Percentiles rank a stretch among this genome's conserved stretches.
Evolutionary conservation across 2,329 filamentous ascomycete genomes (phyloP).

Genomic region (Immersiporthe knoxdaviesiana): DNA sequence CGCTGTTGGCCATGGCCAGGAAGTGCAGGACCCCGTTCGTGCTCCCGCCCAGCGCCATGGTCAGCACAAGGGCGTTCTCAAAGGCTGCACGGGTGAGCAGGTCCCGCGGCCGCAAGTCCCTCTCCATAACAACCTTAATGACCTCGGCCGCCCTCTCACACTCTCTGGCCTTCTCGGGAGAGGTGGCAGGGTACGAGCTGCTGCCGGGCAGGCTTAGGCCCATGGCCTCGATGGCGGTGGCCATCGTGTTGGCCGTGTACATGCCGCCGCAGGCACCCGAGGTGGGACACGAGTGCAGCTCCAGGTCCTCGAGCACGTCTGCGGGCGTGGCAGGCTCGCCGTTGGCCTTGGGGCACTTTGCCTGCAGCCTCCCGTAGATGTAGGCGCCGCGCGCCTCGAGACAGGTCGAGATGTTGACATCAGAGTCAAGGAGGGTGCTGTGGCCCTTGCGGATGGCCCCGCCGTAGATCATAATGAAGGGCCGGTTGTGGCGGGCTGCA

Average conservation of each 20-base stretch:
- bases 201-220: constrained; percentile 82
- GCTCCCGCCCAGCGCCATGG: constrained; percentile 81
- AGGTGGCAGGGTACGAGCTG: constrained; percentile 78
- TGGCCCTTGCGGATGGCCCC: constrained; percentile 90
- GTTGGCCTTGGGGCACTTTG: constrained; percentile 62
- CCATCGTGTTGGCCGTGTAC: constrained; percentile 80
- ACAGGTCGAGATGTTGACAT: constrained; percentile 86
- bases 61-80: constrained; percentile 82
- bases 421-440: constrained; percentile 72
- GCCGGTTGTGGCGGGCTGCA: constrained; percentile 86
- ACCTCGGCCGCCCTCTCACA: constrained; percentile 73
- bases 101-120: constrained; percentile 77
- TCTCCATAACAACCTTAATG: constrained; percentile 74
- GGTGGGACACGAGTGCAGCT: constrained; percentile 86
- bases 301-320: constrained; percentile 90
- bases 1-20: constrained; percentile 80
- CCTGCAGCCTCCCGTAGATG: constrained; percentile 75
- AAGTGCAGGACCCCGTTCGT: constrained; percentile 86
- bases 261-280: constrained; percentile 85
- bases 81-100: constrained; percentile 81
- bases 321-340: constrained; percentile 67
- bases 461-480: constrained; percentile 94
- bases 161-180: constrained; percentile 71
- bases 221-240: constrained; percentile 72
- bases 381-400: constrained; percentile 87